These are phyloP conservation scores for Blastobotrys americana DNA, from an alignment of 805 yeast genomes.

Conservation along the genomic window DNA sequence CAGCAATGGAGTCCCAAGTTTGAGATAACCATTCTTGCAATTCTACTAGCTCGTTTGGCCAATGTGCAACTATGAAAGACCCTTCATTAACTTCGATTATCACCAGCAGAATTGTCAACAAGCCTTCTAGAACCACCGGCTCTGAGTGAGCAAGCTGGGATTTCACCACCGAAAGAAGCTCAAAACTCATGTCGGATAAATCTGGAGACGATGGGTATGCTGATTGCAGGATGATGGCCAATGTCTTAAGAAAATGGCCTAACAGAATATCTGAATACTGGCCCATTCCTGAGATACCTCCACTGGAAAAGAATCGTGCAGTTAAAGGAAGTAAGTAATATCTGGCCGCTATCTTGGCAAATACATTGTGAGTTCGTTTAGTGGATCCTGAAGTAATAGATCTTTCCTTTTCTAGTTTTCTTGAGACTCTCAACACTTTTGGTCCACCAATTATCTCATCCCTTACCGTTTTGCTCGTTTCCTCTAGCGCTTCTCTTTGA, in stretches of 20 bases:
- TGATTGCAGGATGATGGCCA: conserved; percentile 49
- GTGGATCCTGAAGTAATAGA: neutral
- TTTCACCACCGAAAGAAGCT: conserved; percentile 34
- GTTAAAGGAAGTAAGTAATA: conserved; percentile 49
- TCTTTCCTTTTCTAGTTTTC: conserved; percentile 18
- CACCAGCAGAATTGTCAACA: conserved; percentile 27
- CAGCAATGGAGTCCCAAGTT: conserved; percentile 27
- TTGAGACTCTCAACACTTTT: conserved; percentile 26
- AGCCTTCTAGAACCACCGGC: conserved; percentile 26
- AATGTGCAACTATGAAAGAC: conserved; percentile 21
- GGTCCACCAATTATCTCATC: conserved; percentile 23
- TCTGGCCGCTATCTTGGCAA: conserved; percentile 39
- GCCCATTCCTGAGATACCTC: conserved; percentile 42
- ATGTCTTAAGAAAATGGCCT: conserved; percentile 53
- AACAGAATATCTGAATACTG: conserved; percentile 46
- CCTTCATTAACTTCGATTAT: conserved; percentile 27
- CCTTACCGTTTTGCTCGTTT: conserved; percentile 19
- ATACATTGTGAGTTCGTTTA: conserved; percentile 29
- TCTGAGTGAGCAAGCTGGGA: conserved; percentile 12
- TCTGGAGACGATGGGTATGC: conserved; percentile 50
- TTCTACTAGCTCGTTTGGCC: conserved; percentile 27
- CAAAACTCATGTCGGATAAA: conserved; percentile 50
- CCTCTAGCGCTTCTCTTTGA: conserved; percentile 21
- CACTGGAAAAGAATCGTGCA: conserved; percentile 39
- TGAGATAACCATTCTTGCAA: conserved; percentile 26